These are phyloP conservation scores for Scedosporium minutisporum DNA, from an alignment of 2,329 filamentous ascomycete genomes.

Conservation along the genomic window DNA sequence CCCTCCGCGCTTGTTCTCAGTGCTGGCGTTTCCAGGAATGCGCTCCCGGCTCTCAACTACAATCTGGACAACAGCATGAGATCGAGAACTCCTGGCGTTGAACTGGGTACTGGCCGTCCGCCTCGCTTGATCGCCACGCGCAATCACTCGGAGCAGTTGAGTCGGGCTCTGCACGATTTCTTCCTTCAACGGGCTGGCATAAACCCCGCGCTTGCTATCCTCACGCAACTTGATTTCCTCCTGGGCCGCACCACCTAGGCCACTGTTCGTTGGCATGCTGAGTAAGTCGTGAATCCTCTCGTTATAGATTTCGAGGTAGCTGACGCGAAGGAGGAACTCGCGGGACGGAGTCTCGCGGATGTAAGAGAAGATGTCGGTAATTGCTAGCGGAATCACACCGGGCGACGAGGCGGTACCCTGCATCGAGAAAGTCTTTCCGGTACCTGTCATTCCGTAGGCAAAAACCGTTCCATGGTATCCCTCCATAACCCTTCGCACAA, in stretches of 20 bases:
- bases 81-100: constrained; percentile 91
- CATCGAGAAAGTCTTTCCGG: constrained; percentile 99
- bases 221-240: constrained; percentile 97
- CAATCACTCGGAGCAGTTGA: constrained; percentile 87
- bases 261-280: constrained; percentile 57
- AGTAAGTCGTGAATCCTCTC: constrained; percentile 93
- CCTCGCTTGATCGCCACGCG: constrained; percentile 81
- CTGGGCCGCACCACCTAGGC: constrained; percentile 46
- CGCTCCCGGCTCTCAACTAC: constrained; percentile 95
- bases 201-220: constrained; percentile 92
- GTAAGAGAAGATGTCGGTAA: constrained; percentile 98
- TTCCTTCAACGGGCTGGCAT: constrained; percentile 91
- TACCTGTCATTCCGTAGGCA: constrained; percentile 97
- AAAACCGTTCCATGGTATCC: constrained; percentile 98
- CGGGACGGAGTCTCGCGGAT: constrained; percentile 92
- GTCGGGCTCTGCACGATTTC: constrained; percentile 98
- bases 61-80: constrained; percentile 96
- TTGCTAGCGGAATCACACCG: constrained; percentile 91
- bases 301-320: constrained; percentile 98
- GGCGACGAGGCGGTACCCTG: constrained; percentile 93
- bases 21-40: constrained; percentile 44
- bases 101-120: constrained; percentile 92
- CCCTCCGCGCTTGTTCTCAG: constrained; percentile 56
- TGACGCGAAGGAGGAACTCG: constrained; percentile 90
- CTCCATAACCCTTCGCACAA: constrained; percentile 96